Percentiles rank a stretch among this genome's conserved stretches.
Conservation (phyloP, 2,329 filamentous ascomycete species). For the Coniochaeta pulveracea region DNA sequence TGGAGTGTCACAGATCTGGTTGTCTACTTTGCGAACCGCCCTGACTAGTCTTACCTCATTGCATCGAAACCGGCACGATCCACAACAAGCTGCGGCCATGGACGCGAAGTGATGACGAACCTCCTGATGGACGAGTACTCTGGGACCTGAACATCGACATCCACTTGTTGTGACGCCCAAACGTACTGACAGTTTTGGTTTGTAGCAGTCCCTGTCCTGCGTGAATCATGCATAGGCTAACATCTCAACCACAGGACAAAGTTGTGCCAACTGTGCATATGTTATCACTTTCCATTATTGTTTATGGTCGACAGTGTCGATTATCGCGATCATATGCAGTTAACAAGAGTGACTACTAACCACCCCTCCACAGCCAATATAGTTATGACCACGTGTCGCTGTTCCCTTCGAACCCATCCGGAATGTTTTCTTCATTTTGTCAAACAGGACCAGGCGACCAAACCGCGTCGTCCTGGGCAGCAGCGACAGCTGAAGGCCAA, state of each 20-base stretch:
- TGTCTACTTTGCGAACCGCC: too few species aligned
- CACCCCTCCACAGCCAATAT: conserved; percentile 39
- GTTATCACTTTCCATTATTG: conserved; percentile 18
- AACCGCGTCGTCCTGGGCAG: conserved; percentile 41
- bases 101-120: too few species aligned
- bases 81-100: too few species aligned
- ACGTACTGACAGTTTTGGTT: conserved; percentile 21
- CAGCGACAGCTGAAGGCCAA: conserved; percentile 45
- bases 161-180: too few species aligned
- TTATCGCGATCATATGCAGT: too few species aligned
- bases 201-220: conserved; percentile 22
- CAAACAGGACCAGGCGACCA: conserved; percentile 50
- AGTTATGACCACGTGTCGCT: conserved; percentile 42
- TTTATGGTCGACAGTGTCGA: conserved; percentile 17
- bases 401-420: conserved; percentile 35
- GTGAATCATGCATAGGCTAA: conserved; percentile 19
- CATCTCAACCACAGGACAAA: conserved; percentile 35
- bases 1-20: too few species aligned
- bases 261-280: conserved; percentile 35
- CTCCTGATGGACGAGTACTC: too few species aligned
- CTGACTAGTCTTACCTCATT: too few species aligned
- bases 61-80: too few species aligned
- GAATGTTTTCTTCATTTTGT: conserved; percentile 43
- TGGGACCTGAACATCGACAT: too few species aligned
- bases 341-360: conserved; percentile 43